A percentile compares a stretch with the other conserved stretches of the same genome.
phyloP scores from a whole-genome alignment of 345 rosid species.

The Populus pruinosa region DNA sequence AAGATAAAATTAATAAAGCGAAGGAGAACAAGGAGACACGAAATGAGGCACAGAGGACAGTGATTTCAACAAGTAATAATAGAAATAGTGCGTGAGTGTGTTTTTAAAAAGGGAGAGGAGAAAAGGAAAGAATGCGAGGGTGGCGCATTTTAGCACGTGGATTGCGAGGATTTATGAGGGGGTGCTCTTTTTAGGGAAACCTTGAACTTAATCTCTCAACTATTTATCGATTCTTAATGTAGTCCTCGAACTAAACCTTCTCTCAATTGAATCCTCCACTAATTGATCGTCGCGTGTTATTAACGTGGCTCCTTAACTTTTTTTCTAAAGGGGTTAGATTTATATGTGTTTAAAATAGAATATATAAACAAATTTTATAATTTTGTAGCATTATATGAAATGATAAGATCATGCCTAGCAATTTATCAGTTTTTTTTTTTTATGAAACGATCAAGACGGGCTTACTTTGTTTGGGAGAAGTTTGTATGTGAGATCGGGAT shows the following conservation, averaged over 20 bases:
- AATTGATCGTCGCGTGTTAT: not conserved
- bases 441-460: too few species aligned
- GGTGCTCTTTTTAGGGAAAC: not conserved
- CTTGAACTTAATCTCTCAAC: not conserved
- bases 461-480: too few species aligned
- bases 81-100: constrained; percentile 11
- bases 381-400: too few species aligned
- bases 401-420: not conserved
- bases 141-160: constrained; percentile 56
- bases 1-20: not conserved
- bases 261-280: not conserved
- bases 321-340: not conserved
- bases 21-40: not conserved
- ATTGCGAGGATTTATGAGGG: constrained; percentile 25
- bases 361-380: not conserved
- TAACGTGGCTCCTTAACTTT: not conserved
- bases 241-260: not conserved
- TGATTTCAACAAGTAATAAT: not conserved
- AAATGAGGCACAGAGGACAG: not conserved
- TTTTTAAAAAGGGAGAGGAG: constrained; percentile 4
- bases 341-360: not conserved
- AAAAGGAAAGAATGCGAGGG: constrained; percentile 23
- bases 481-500: too few species aligned
- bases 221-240: not conserved
- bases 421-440: too few species aligned